phyloP scores from a whole-genome alignment of 495 filamentous ascomycete genomes.

The Aspergillus hancockii region DNA sequence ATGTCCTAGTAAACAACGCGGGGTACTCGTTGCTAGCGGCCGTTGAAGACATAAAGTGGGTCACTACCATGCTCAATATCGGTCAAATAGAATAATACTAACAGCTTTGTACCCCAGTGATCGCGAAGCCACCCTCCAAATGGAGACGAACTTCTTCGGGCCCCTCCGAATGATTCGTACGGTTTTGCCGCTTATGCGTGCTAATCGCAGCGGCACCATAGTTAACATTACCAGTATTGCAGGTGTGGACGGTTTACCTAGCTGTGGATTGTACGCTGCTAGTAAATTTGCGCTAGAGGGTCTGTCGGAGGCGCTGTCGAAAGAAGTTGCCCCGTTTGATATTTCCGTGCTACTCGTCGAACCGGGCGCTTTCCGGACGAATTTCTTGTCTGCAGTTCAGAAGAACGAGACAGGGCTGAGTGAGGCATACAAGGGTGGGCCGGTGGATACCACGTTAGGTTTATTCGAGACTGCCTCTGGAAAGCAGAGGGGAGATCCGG shows the following conservation, averaged over 20 bases:
- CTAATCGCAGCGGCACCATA: constrained; percentile 34
- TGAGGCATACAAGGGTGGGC: constrained; percentile 12
- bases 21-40: constrained; percentile 29
- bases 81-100: background rate
- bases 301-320: constrained; percentile 21
- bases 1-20: constrained; percentile 36
- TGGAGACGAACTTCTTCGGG: constrained; percentile 55
- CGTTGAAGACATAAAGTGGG: constrained; percentile 28
- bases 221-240: constrained; percentile 45
- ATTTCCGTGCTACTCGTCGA: constrained; percentile 39
- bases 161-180: constrained; percentile 43
- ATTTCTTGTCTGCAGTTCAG: constrained; percentile 13
- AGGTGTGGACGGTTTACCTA: constrained; percentile 15
- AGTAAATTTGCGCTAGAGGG: constrained; percentile 35
- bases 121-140: constrained; percentile 37
- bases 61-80: background rate
- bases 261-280: constrained; percentile 24
- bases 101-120: constrained; percentile 21
- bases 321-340: constrained; percentile 29
- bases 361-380: constrained; percentile 39
- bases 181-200: constrained; percentile 44
- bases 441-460: constrained; percentile 10
- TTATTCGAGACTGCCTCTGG: constrained; percentile 11
- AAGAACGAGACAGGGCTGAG: constrained; percentile 9
- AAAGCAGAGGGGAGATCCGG: constrained; percentile 44